Base-by-base conservation (phyloP, 1,284 basidiomycete genomes). In the Apiotrichum gamsii region DNA sequence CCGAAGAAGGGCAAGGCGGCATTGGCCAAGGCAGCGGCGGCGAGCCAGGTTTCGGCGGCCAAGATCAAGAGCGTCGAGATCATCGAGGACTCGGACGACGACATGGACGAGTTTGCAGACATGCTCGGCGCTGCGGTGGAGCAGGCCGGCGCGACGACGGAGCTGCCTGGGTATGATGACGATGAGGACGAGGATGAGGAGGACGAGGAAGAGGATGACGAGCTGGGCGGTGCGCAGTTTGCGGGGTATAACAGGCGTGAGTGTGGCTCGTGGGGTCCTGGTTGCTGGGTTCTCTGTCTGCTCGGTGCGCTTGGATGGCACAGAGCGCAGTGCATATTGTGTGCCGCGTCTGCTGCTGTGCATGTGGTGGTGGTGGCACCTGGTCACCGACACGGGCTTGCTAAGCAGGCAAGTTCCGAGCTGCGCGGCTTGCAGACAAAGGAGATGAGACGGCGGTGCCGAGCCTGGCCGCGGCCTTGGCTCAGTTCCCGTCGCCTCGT, bases 81-180 rank as follows among this genome's bases (percentile, higher is more conserved):
- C 33, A 68, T 69, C 33, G 63, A 69, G 38, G 65, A 70, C 45
- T 65, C 64, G 33, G 65, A 67, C 44, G 65, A 67, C 29, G 62
- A 56, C 37, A 58, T 63, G 28, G 65, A 69, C 46, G 66, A 68
- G 42, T 70, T 69, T 51, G 67, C 67, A 2, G 52, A 58, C 52
- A 47, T 69, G 56, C 45, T 69, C 14, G 66, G 61, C 8, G 51
- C 61, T 47, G 60, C 58, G 18, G 38, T 70, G 47, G 63, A 62
- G 14, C 45, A 59, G 33, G 58, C 39, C 10, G 48, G 40, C 16
- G 45, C 38, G 6, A 42, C 40, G 9, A 38, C 41, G 20, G 45
- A 39, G 2, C 51, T 51, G 6, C 51, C 54, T 1, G 55, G 57
- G 10, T 57, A 61, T 19, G 58, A 58, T 8, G 57, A 59, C 18